Evolutionary conservation across 2,329 filamentous ascomycete species (phyloP).

Genomic region (Diaporthe aspalathi): DNA sequence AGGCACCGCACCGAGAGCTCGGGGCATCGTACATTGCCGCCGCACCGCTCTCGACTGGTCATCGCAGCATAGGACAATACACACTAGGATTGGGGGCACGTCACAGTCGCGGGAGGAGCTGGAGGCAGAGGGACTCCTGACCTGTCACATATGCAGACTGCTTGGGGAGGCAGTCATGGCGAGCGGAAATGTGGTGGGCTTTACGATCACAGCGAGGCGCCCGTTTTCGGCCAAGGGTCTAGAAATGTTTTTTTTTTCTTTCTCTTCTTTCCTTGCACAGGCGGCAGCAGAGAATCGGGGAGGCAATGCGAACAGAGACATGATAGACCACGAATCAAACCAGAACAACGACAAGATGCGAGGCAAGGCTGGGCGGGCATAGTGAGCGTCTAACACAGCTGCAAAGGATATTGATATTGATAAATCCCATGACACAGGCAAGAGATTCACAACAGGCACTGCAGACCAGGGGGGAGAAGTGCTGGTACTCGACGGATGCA

Average conservation of each 20-base stretch:
- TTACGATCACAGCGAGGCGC: conserved; percentile 33
- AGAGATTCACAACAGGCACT: not conserved
- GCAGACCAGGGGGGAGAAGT: no score
- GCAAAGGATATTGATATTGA: conserved; percentile 18
- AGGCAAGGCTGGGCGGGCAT: not conserved
- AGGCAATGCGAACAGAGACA: conserved; percentile 4
- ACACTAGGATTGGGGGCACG: not conserved
- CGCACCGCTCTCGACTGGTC: not conserved
- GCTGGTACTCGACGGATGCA: not conserved
- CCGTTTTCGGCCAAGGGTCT: conserved; percentile 19
- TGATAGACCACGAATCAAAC: not conserved
- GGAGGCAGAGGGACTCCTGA: not conserved
- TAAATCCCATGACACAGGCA: not conserved
- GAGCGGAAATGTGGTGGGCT: not conserved
- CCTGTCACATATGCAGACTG: conserved; percentile 13
- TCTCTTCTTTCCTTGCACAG: not conserved
- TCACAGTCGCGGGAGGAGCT: not conserved
- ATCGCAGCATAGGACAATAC: not conserved
- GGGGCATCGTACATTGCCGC: not conserved
- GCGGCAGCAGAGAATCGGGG: conserved; percentile 24
- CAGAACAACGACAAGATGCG: not conserved
- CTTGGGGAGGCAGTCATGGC: not conserved
- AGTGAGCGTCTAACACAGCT: not conserved
- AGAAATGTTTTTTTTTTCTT: not conserved
- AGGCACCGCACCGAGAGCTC: no score